phyloP scores from a whole-genome alignment of 148 eudicot species.

The Chenopodium formosanum region DNA sequence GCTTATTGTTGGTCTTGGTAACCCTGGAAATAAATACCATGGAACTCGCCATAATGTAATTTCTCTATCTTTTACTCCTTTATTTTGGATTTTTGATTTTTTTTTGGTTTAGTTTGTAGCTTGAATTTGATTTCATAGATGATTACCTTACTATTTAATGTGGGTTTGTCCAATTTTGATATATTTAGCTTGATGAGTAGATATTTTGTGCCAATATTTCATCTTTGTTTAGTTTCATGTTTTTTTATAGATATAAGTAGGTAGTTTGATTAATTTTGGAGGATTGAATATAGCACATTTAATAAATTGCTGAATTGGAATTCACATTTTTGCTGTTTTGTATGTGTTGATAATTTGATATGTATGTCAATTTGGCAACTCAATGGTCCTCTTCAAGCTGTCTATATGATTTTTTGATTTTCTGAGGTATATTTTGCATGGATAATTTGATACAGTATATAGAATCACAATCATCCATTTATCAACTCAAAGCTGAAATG shows the following conservation, averaged over 20 bases:
- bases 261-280: not conserved
- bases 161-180: slow-evolving; percentile 13
- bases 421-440: not conserved
- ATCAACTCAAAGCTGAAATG: not conserved
- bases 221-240: not conserved
- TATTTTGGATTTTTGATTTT: not conserved
- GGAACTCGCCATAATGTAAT: slow-evolving; percentile 92
- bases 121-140: not conserved
- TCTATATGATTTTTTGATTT: not conserved
- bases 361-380: not conserved
- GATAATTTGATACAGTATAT: not conserved
- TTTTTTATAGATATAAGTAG: not conserved
- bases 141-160: not conserved
- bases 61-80: not conserved
- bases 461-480: not conserved
- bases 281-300: not conserved
- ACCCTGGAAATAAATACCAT: slow-evolving; percentile 89
- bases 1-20: slow-evolving; percentile 92
- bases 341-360: too few relatives aligned
- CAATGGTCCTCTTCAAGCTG: not conserved
- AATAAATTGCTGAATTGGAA: not conserved
- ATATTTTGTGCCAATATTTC: not conserved
- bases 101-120: not conserved
- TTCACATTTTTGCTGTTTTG: too few relatives aligned
- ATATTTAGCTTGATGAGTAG: not conserved